phyloP scores from a whole-genome alignment of 2,329 filamentous ascomycete genomes.

The Ceratocystis papillata region DNA sequence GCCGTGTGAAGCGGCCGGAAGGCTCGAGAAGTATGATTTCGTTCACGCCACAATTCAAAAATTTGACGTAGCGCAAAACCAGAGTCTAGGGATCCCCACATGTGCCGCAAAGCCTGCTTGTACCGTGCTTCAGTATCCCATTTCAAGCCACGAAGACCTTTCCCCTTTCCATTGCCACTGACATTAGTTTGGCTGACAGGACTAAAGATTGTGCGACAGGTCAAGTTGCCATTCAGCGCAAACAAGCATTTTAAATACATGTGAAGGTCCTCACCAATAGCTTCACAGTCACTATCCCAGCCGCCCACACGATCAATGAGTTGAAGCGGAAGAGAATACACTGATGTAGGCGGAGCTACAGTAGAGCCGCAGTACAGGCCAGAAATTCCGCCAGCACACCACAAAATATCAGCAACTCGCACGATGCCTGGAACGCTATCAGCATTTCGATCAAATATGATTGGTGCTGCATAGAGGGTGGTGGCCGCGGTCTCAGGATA shows the following conservation, averaged over 20 bases:
- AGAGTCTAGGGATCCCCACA: conserved; percentile 64
- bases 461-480: conserved; percentile 57
- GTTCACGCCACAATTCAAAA: conserved; percentile 46
- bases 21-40: conserved; percentile 45
- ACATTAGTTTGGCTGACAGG: conserved; percentile 66
- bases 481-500: conserved; percentile 50
- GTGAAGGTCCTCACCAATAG: conserved; percentile 65
- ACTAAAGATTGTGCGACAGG: conserved; percentile 51
- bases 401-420: conserved; percentile 60
- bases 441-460: conserved; percentile 64
- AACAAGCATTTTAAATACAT: conserved; percentile 75
- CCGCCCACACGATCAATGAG: conserved; percentile 58
- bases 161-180: conserved; percentile 45
- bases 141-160: conserved; percentile 43
- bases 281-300: conserved; percentile 60
- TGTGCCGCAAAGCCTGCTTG: conserved; percentile 61
- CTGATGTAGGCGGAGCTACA: conserved; percentile 60
- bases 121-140: conserved; percentile 55
- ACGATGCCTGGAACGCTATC: conserved; percentile 57
- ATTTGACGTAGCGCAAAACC: conserved; percentile 53
- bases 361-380: conserved; percentile 53
- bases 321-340: conserved; percentile 58
- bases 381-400: conserved; percentile 60
- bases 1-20: conserved; percentile 47
- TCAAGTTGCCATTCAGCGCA: conserved; percentile 57